Percentiles rank a stretch among this genome's conserved stretches.
phyloP scores from a whole-genome alignment of 2,329 filamentous ascomycete species.

The Diaporthe velutina region DNA sequence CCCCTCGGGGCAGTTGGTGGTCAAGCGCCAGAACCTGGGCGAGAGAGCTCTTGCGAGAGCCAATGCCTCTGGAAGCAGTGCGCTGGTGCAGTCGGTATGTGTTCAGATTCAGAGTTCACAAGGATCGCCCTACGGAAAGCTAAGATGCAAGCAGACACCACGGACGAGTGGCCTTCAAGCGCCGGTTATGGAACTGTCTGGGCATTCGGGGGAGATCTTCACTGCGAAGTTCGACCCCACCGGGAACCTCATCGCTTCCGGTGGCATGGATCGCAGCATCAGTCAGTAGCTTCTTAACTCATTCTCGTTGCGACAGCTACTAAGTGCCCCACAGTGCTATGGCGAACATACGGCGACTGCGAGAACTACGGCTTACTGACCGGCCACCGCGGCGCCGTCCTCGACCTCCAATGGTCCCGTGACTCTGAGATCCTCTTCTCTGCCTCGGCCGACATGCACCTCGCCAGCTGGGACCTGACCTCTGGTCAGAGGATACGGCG shows the following conservation, averaged over 20 bases:
- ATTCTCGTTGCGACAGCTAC: slow-evolving; percentile 4
- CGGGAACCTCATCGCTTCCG: slow-evolving; percentile 90
- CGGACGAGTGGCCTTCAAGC: slow-evolving; percentile 88
- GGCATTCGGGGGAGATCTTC: slow-evolving; percentile 89
- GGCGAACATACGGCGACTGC: slow-evolving; percentile 92
- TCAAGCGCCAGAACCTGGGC: slow-evolving; percentile 87
- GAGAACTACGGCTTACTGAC: slow-evolving; percentile 92
- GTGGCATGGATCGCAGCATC: slow-evolving; percentile 94
- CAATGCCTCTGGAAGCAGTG: slow-evolving; percentile 61
- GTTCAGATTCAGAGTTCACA: neutral
- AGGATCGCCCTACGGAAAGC: slow-evolving; percentile 42
- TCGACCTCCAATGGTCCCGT: slow-evolving; percentile 96
- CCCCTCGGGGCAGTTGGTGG: slow-evolving; percentile 83
- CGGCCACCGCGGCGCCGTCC: slow-evolving; percentile 90
- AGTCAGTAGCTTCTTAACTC: slow-evolving; percentile 63
- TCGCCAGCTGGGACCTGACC: slow-evolving; percentile 95
- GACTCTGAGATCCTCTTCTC: slow-evolving; percentile 93
- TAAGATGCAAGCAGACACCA: slow-evolving; percentile 67
- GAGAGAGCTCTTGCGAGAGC: slow-evolving; percentile 63
- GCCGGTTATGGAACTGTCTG: slow-evolving; percentile 93
- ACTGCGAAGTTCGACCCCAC: slow-evolving; percentile 90
- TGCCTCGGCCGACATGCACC: slow-evolving; percentile 91
- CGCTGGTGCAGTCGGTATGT: slow-evolving; percentile 66
- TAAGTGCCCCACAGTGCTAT: slow-evolving; percentile 74
- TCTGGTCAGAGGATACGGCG: slow-evolving; percentile 92